Base-by-base conservation (phyloP, 805 yeast species). In the Spathaspora sp. region DNA sequence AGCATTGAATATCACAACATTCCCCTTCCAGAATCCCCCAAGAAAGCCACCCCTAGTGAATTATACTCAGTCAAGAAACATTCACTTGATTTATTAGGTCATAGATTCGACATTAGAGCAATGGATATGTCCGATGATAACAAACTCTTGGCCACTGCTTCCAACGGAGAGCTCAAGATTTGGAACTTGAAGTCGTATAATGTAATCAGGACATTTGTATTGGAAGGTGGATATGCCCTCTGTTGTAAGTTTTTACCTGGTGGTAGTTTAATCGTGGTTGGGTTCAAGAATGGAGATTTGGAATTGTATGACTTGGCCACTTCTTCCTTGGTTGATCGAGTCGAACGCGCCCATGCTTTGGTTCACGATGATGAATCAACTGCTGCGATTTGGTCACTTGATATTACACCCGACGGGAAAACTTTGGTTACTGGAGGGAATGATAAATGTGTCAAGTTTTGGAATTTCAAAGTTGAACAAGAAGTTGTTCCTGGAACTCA, bases 381-480 rank as follows among this genome's bases (percentile, higher is more conserved):
- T 5, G 58, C 72, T 18, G 89, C 97, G 1, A 81, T 94, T 47
- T 94, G 97, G 97, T 85, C 96, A 1, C 74, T 94, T 58, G 97
- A 93, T 65, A 65, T 94, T 32, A 82, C 93, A 2, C 80, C 86
- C 12, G 96, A 93, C 68, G 99, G 98, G 14, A 86, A 82, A 58
- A 77, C 86, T 0, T 73, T 94, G 47, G 84, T 92, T 0, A 88
- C 97, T 2, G 99, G 97, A 9, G 93, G 97, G 32, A 96, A 96
- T 40, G 99, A 94, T 67, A 92, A 92, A 64, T 71, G 81, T 3
- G 86, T 93, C 42, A 90, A 89, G 64, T 90, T 91, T 65, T 94
- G 99, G 99, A 82, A 85, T 46, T 82, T 94, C 63, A 74, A 77
- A 60, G 80, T 89, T 20, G 86, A 82, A 50, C 78, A 81, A 54